Evolutionary conservation across 2,329 filamentous ascomycete genomes (phyloP).

Genomic region (Chrysoporthe deuterocubensis): DNA sequence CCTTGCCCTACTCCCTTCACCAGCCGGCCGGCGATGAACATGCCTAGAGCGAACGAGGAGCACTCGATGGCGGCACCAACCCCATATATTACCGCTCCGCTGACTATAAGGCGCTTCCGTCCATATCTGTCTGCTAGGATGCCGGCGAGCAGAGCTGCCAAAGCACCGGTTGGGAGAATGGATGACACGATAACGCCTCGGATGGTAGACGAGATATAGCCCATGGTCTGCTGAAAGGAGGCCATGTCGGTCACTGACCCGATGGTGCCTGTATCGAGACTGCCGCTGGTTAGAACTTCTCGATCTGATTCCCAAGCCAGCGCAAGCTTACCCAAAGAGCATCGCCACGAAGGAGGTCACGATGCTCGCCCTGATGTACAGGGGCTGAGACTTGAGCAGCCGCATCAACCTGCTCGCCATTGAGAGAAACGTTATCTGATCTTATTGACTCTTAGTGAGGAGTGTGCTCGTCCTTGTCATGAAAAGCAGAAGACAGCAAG

Average conservation of each 20-base stretch:
- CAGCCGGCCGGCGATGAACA: constrained; percentile 60
- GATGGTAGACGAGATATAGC: constrained; percentile 55
- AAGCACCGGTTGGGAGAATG: constrained; percentile 61
- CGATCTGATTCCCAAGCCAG: neutral
- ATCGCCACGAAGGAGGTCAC: constrained; percentile 30
- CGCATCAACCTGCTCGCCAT: constrained; percentile 8
- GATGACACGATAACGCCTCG: constrained; percentile 65
- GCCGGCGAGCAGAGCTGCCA: constrained; percentile 63
- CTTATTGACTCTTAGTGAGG: neutral
- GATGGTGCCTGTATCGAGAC: constrained; percentile 54
- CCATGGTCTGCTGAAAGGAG: constrained; percentile 54
- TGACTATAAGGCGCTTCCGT: constrained; percentile 53
- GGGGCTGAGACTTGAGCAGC: constrained; percentile 19
- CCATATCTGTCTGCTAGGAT: constrained; percentile 59
- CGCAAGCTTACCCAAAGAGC: constrained; percentile 29
- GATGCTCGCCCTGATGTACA: constrained; percentile 32
- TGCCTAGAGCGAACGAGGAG: constrained; percentile 43
- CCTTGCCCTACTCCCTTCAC: constrained; percentile 63
- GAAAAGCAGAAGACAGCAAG: neutral
- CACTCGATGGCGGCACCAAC: constrained; percentile 52
- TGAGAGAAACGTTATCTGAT: neutral
- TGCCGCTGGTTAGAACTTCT: constrained; percentile 5
- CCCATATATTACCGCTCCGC: constrained; percentile 57
- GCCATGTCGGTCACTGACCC: constrained; percentile 64
- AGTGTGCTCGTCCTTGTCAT: neutral